Conservation (phyloP, 176 grass and related monocot genomes). For the Aechmea fasciata region DNA sequence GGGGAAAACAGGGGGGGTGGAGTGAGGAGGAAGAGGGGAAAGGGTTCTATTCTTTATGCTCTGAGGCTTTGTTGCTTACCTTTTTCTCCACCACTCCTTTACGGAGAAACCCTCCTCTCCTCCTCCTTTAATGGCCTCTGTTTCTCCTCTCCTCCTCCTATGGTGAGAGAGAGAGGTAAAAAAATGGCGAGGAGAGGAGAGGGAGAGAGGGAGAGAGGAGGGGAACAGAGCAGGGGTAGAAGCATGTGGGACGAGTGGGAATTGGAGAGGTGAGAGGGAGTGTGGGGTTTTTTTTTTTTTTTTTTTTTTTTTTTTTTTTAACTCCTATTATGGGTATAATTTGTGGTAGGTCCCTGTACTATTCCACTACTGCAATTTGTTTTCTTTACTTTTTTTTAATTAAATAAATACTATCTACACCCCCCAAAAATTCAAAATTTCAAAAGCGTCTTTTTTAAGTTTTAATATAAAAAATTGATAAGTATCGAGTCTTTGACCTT, state of each 20-base stretch:
- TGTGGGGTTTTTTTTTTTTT: not conserved
- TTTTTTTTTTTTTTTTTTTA: too few species aligned
- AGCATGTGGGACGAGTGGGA: slow-evolving; percentile 28
- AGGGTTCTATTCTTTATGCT: slow-evolving; percentile 12
- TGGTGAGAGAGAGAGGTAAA: not conserved
- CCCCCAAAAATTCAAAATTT: too few species aligned
- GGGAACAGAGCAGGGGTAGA: slow-evolving; percentile 13
- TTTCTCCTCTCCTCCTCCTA: not conserved
- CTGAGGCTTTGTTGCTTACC: not conserved
- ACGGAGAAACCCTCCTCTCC: not conserved
- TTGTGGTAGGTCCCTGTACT: too few species aligned
- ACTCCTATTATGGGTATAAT: too few species aligned
- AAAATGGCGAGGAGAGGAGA: slow-evolving; percentile 12
- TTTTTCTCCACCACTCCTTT: not conserved
- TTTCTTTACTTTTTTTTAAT: too few species aligned
- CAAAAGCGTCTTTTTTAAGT: too few species aligned
- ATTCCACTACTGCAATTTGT: too few species aligned
- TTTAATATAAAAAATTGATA: too few species aligned
- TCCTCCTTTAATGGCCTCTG: not conserved
- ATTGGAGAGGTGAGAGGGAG: not conserved
- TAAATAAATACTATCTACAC: too few species aligned
- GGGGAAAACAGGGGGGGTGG: slow-evolving; percentile 9
- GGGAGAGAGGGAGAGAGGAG: slow-evolving; percentile 9
- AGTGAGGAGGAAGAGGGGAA: slow-evolving; percentile 2
- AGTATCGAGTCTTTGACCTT: too few species aligned